These are phyloP conservation scores for Fonsecaea multimorphosa DNA, from an alignment of 2,329 filamentous ascomycete genomes.

Conservation along the genomic window DNA sequence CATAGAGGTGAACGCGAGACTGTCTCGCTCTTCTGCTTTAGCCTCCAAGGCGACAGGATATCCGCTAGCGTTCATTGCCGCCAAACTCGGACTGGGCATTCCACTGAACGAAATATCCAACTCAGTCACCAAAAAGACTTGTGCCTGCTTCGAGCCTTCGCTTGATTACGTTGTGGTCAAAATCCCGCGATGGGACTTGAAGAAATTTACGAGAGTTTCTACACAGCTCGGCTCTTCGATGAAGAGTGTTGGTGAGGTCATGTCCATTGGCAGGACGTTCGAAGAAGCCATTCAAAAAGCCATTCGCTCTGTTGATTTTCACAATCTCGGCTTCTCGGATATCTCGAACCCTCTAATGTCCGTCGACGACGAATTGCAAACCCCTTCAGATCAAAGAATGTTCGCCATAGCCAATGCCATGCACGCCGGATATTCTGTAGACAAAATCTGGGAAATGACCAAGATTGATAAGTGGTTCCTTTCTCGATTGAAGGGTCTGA, in stretches of 20 bases:
- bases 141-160: conserved; percentile 97
- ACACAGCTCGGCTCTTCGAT: conserved; percentile 96
- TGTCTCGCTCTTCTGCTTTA: conserved; percentile 92
- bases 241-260: conserved; percentile 99
- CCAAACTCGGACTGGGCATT: conserved; percentile 93
- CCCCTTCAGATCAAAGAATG: conserved; percentile 93
- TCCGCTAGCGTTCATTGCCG: conserved; percentile 92
- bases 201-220: conserved; percentile 97
- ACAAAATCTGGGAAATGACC: conserved; percentile 98
- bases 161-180: conserved; percentile 98
- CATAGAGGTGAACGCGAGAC: conserved; percentile 96
- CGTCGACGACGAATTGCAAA: conserved; percentile 94
- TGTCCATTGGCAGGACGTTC: conserved; percentile 96
- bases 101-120: conserved; percentile 96
- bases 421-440: conserved; percentile 88
- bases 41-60: conserved; percentile 98
- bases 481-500: conserved; percentile 86
- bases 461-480: conserved; percentile 99
- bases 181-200: conserved; percentile 98
- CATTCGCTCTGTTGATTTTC: conserved; percentile 91
- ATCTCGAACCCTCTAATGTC: conserved; percentile 85
- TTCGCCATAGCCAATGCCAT: conserved; percentile 99
- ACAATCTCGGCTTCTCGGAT: conserved; percentile 93
- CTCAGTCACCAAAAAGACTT: conserved; percentile 92
- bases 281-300: conserved; percentile 99